Conservation (phyloP, 371 early-diverging fungal genomes). For the Rhizomucor pusillus region DNA sequence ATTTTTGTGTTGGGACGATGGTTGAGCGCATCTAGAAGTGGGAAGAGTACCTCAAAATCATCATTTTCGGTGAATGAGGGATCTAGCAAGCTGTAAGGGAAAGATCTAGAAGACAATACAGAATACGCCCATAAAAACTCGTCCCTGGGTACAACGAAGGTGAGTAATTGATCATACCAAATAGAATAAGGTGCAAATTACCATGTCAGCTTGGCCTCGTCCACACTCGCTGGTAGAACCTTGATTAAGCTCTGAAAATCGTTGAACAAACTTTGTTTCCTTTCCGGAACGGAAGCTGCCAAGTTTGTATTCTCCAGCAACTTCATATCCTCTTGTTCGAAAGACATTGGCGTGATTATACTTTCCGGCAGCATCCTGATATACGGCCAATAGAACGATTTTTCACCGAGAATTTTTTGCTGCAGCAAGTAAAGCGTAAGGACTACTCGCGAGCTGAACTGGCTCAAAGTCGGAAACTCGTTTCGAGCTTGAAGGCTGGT, state of each 20-base stretch:
- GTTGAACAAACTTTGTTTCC: conserved; percentile 20
- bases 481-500: conserved; percentile 45
- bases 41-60: conserved; percentile 47
- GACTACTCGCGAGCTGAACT: conserved; percentile 35
- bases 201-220: conserved; percentile 32
- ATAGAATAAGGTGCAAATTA: conserved; percentile 7
- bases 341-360: conserved; percentile 44
- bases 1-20: conserved; percentile 53
- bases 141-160: conserved; percentile 38
- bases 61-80: conserved; percentile 18
- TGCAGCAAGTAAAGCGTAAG: conserved; percentile 38
- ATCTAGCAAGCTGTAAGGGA: conserved; percentile 51
- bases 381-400: conserved; percentile 51
- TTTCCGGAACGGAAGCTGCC: conserved; percentile 37
- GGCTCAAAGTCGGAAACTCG: conserved; percentile 23
- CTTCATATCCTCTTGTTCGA: conserved; percentile 42
- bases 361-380: conserved; percentile 44
- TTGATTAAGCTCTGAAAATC: conserved; percentile 34
- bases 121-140: conserved; percentile 60
- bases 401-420: conserved; percentile 27
- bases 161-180: conserved; percentile 4
- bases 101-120: conserved; percentile 58
- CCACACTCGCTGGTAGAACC: conserved; percentile 22
- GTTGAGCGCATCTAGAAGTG: conserved; percentile 57
- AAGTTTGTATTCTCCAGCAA: conserved; percentile 52